Evolutionary conservation across 2,329 filamentous ascomycete species (phyloP).

Genomic region (Triangularia setosa): DNA sequence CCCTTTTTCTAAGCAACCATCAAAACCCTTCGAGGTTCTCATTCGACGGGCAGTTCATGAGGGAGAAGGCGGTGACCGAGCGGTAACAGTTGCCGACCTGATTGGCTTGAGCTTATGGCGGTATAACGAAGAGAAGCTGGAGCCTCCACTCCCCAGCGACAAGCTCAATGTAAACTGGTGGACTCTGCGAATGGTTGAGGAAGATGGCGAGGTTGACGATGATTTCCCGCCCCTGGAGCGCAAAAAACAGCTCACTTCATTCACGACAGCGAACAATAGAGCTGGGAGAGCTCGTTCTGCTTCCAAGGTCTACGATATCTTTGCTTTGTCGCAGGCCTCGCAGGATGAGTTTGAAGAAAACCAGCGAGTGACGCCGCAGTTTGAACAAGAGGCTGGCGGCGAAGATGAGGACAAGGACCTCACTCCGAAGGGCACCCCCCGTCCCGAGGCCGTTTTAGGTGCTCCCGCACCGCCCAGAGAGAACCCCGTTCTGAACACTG

Average conservation of each 20-base stretch:
- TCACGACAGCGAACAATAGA: slow-evolving; percentile 76
- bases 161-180: slow-evolving; percentile 78
- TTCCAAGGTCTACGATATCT: slow-evolving; percentile 77
- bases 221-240: slow-evolving; percentile 77
- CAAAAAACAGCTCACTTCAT: slow-evolving; percentile 69
- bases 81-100: slow-evolving; percentile 72
- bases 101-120: slow-evolving; percentile 76
- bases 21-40: slow-evolving; percentile 66
- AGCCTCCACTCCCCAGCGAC: slow-evolving; percentile 60
- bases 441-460: slow-evolving; percentile 34
- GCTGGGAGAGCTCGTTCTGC: slow-evolving; percentile 60
- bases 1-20: slow-evolving; percentile 62
- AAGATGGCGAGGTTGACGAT: slow-evolving; percentile 79
- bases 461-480: slow-evolving; percentile 38
- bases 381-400: slow-evolving; percentile 49
- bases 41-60: slow-evolving; percentile 67
- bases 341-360: slow-evolving; percentile 66
- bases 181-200: slow-evolving; percentile 78
- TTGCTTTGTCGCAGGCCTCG: slow-evolving; percentile 71
- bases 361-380: slow-evolving; percentile 63
- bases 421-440: slow-evolving; percentile 48
- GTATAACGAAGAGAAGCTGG: slow-evolving; percentile 71
- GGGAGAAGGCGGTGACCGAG: slow-evolving; percentile 56
- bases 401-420: slow-evolving; percentile 39
- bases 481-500: slow-evolving; percentile 61